A percentile compares a stretch with the other conserved stretches of the same genome.
phyloP scores from a whole-genome alignment of 208 protist species.

The Acanthamoeba sp. region DNA sequence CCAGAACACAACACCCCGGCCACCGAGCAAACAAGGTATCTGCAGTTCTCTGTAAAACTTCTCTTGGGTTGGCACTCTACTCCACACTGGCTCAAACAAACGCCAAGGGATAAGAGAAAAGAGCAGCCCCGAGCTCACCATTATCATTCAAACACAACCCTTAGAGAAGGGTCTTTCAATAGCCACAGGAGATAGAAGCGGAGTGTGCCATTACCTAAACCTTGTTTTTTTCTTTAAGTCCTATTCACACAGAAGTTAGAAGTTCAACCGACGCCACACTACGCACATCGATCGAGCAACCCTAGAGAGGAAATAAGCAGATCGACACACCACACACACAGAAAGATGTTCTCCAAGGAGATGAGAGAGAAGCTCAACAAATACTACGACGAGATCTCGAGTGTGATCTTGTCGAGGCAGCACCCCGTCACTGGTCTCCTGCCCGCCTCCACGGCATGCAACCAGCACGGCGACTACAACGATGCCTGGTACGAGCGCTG shows the following conservation, averaged over 20 bases:
- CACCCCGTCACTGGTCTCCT: slow-evolving; percentile 29
- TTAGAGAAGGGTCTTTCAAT: slow-evolving; percentile 1
- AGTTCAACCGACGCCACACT: background rate
- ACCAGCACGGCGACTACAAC: slow-evolving; percentile 57
- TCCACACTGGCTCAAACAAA: background rate
- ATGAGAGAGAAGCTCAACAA: slow-evolving; percentile 19
- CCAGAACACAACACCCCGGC: background rate
- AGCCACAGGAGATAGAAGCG: background rate
- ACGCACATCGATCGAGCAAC: background rate
- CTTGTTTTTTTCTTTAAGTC: background rate
- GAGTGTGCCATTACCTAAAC: background rate
- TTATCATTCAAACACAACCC: background rate
- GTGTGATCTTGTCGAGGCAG: slow-evolving; percentile 20
- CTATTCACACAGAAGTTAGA: background rate
- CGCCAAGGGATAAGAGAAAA: background rate
- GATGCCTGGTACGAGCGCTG: slow-evolving; percentile 51
- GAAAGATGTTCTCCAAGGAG: background rate
- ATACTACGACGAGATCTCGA: slow-evolving; percentile 34
- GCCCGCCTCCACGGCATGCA: background rate
- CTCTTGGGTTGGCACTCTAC: slow-evolving; percentile 27
- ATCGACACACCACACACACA: background rate
- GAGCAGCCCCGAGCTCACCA: background rate
- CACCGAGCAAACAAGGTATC: background rate
- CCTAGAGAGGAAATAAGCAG: background rate
- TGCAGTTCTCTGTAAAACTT: slow-evolving; percentile 43